Evolutionary conservation across 169 alveolate species (phyloP).

Genomic region (Eimeria sp.): DNA sequence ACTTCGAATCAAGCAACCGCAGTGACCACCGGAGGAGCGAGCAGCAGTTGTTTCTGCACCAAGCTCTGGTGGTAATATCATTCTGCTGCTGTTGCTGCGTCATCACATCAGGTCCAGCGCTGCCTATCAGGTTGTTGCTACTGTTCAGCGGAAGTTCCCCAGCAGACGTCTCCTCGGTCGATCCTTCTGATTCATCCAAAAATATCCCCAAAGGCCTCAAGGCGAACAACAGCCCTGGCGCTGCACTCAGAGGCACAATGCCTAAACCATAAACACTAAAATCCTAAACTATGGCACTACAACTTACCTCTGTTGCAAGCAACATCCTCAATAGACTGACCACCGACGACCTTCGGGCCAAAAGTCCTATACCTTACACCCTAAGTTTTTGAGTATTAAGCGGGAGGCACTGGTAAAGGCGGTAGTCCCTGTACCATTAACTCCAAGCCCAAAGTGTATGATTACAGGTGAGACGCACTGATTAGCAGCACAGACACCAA

Average conservation of each 20-base stretch:
- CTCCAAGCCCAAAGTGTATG: background rate
- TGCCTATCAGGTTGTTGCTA: background rate
- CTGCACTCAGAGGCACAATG: background rate
- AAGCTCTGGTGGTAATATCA: background rate
- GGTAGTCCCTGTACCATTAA: background rate
- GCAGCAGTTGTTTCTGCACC: slow-evolving; percentile 73
- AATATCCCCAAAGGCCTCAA: slow-evolving; percentile 39
- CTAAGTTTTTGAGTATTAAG: no score
- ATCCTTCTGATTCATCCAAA: slow-evolving; percentile 10
- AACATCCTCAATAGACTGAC: background rate
- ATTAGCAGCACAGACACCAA: slow-evolving; percentile 81
- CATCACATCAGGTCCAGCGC: background rate
- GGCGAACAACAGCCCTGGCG: slow-evolving; percentile 71
- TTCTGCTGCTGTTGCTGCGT: slow-evolving; percentile 55
- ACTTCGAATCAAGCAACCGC: slow-evolving; percentile 15
- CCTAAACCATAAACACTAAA: slow-evolving; percentile 22
- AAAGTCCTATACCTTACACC: background rate
- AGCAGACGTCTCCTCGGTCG: background rate
- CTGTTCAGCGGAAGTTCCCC: slow-evolving; percentile 17
- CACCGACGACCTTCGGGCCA: background rate
- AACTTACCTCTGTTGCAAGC: background rate
- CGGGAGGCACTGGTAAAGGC: background rate
- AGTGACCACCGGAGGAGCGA: slow-evolving; percentile 1
- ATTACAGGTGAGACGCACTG: slow-evolving; percentile 40
- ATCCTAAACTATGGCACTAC: background rate